Evolutionary conservation across 495 filamentous ascomycete genomes (phyloP).

Genomic region (Hapsidospora chrysogenum): DNA sequence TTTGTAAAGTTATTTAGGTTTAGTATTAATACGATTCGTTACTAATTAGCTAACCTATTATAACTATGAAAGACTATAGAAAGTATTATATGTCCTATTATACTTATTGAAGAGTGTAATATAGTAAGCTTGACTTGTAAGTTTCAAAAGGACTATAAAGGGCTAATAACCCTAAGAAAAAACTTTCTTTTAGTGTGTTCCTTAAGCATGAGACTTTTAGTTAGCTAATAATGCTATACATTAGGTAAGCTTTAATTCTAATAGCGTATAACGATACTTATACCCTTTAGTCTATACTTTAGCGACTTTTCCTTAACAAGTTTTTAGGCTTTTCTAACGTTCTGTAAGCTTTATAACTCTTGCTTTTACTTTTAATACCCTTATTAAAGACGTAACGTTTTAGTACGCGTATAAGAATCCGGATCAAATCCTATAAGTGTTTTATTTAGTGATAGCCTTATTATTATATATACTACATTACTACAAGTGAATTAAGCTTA

Average conservation of each 20-base stretch:
- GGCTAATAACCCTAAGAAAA: neutral
- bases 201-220: neutral
- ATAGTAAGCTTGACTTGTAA: neutral
- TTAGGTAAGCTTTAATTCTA: too few relatives aligned
- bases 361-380: neutral
- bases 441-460: neutral
- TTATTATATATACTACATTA: conserved; percentile 2
- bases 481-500: neutral
- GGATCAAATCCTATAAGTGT: neutral
- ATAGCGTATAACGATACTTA: too few relatives aligned
- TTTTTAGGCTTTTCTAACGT: too few relatives aligned
- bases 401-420: neutral
- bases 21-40: neutral
- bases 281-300: too few relatives aligned
- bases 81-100: conserved; percentile 1
- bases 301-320: too few relatives aligned
- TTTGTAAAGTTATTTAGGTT: neutral
- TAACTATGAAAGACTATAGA: conserved; percentile 1
- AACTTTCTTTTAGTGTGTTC: neutral
- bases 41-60: neutral
- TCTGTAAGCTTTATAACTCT: conserved; percentile 4
- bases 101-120: neutral
- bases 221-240: neutral
- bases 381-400: neutral
- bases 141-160: neutral